These are phyloP conservation scores for Podaxis sp. DNA, from an alignment of 768 basidiomycete species.

Conservation along the genomic window DNA sequence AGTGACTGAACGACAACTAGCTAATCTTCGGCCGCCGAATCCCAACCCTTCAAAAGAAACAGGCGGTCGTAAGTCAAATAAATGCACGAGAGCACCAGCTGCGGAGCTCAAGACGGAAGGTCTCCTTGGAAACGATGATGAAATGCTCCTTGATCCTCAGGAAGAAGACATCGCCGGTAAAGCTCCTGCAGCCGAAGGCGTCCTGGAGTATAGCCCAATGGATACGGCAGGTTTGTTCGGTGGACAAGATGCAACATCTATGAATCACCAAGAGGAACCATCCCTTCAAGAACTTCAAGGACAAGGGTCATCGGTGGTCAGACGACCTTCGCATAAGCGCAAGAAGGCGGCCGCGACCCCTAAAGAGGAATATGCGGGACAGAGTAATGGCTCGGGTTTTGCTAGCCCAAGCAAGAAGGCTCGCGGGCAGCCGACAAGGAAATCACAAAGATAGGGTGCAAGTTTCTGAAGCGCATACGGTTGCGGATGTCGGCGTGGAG, in stretches of 20 bases:
- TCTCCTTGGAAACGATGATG: slow-evolving; percentile 9
- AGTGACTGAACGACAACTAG: slow-evolving; percentile 24
- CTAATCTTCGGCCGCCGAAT: slow-evolving; percentile 43
- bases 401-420: not conserved
- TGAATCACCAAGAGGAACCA: not conserved
- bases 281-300: not conserved
- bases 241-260: not conserved
- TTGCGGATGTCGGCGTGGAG: not conserved
- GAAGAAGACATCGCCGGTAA: slow-evolving; percentile 2
- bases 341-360: not conserved
- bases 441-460: not conserved
- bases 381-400: not conserved
- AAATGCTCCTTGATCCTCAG: slow-evolving; percentile 5
- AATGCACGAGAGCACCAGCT: slow-evolving; percentile 25
- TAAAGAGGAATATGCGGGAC: not conserved
- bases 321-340: not conserved
- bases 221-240: no score
- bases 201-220: no score
- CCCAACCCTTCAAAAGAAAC: slow-evolving; percentile 43
- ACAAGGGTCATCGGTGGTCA: not conserved
- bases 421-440: not conserved
- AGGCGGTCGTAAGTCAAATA: slow-evolving; percentile 43
- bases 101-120: slow-evolving; percentile 5
- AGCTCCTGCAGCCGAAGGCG: not conserved
- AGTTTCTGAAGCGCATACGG: not conserved